Percentiles rank a stretch among this genome's conserved stretches.
Evolutionary conservation across 1,284 basidiomycete species (phyloP).

Genomic region (Apiotrichum mycotoxinovorans): DNA sequence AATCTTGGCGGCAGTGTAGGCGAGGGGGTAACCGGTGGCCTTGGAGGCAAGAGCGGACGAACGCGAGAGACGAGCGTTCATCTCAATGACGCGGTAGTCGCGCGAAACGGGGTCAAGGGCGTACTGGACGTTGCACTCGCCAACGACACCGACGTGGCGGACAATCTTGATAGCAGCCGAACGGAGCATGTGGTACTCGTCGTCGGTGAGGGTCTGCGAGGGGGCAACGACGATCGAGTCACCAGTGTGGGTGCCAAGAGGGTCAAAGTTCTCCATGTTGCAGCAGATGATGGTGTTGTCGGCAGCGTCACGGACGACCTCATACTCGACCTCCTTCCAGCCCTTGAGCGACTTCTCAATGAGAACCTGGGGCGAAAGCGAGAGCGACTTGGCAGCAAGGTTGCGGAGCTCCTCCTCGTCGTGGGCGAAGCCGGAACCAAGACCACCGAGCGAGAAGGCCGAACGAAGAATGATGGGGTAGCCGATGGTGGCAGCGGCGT

Average conservation of each 20-base stretch:
- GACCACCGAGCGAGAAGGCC: constrained; percentile 95
- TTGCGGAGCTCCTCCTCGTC: constrained; percentile 93
- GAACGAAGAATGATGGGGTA: constrained; percentile 98
- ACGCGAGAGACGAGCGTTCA: constrained; percentile 76
- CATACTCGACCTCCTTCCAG: constrained; percentile 99
- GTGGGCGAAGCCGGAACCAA: constrained; percentile 97
- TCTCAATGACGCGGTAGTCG: constrained; percentile 98
- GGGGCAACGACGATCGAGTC: constrained; percentile 99
- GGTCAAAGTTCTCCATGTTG: constrained; percentile 99
- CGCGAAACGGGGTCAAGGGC: constrained; percentile 87
- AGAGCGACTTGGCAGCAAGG: constrained; percentile 84
- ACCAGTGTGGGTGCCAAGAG: constrained; percentile 98
- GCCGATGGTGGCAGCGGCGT: constrained; percentile 85
- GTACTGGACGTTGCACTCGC: constrained; percentile 92
- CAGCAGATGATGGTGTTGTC: constrained; percentile 95
- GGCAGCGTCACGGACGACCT: constrained; percentile 96
- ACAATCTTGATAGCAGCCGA: constrained; percentile 96
- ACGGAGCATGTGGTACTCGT: constrained; percentile 98
- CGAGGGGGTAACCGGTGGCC: constrained; percentile 97
- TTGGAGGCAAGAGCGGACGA: constrained; percentile 93
- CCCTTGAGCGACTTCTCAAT: constrained; percentile 99
- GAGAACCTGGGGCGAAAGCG: constrained; percentile 89
- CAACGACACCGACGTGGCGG: constrained; percentile 94
- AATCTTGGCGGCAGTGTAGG: constrained; percentile 98
- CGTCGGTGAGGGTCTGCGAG: constrained; percentile 94